Evolutionary conservation across 495 filamentous ascomycete species (phyloP), one percentile per base, ranked within the genome.

Genomic region (Geopyxis carbonaria): DNA sequence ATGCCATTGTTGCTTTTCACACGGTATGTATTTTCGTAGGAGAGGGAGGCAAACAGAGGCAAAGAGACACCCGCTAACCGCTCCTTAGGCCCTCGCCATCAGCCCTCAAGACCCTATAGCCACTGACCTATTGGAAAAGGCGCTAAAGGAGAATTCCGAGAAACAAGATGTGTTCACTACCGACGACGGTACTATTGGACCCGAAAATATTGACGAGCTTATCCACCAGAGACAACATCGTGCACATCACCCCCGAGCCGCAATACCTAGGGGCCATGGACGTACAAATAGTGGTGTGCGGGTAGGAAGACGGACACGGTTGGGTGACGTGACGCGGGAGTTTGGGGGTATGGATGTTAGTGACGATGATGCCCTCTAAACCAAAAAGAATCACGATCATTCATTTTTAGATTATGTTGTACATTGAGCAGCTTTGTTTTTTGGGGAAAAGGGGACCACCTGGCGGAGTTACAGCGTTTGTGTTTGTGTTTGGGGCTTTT

Each of bases 1-100:
- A 80, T 6, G 80, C 80, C 0, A 72, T 83, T 10, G 65, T 71
- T 11, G 56, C 66, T 21, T 20, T 54, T 5, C 51, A 54, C 19
- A 50, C 53, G 38, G 51, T 53, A 35, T 28, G 36, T 23, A 10
- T 10, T 22, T 4, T 13, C 22, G 11, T 5, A 28, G 14, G 9
- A 11, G 22, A 8, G 22, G 21, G 22, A 2, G 8, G 13, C 27
- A 25, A 30, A 5, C 15, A 38, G 40, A 22, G 64, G 66, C 2
- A 60, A 79, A 16, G n/a, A n/a, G n/a, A n/a, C n/a, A n/a, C n/a
- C n/a, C n/a, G n/a, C n/a, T n/a, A n/a, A n/a, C n/a, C n/a, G n/a
- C n/a, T n/a, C 76, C 81, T 47, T 74, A 87, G 60, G 82, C 82
- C 0, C 66, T 91, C 44, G 78, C 60, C 44, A 77, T 64, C 56